Evolutionary conservation across 164 flowering plant species (phyloP).

Genomic region (Chimonanthus praecox): DNA sequence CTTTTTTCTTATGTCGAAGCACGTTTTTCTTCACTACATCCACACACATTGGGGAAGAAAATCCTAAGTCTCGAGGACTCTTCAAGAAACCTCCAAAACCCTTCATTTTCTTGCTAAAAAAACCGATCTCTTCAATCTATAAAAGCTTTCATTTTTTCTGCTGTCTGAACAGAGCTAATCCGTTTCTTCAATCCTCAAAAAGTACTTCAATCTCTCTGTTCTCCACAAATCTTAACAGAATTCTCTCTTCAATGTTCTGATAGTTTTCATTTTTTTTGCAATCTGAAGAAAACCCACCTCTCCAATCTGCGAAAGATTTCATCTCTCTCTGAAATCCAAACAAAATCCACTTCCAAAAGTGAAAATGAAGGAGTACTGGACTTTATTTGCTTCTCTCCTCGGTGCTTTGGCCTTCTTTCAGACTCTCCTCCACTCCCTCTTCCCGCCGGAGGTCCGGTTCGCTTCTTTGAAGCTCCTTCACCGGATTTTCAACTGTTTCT

Average conservation of each 20-base stretch:
- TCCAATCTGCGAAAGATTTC: neutral
- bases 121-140: neutral
- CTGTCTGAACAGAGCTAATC: neutral
- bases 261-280: neutral
- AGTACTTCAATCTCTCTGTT: neutral
- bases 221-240: neutral
- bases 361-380: conserved; percentile 68
- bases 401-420: conserved; percentile 78
- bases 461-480: conserved; percentile 47
- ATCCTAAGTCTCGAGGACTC: no score
- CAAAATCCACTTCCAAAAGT: neutral
- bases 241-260: neutral
- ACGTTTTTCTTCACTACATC: no score
- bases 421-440: conserved; percentile 42
- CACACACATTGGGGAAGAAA: no score
- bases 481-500: conserved; percentile 47
- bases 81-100: neutral
- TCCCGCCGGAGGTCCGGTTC: conserved; percentile 81
- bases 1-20: no score
- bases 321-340: neutral
- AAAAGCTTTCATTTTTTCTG: neutral
- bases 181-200: no score
- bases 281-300: neutral
- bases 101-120: neutral
- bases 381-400: conserved; percentile 60